Percentiles rank a stretch among this genome's conserved stretches.
These are phyloP conservation scores for Melanopsichium pennsylvanicum DNA, from an alignment of 1,284 basidiomycete species.

Conservation along the genomic window DNA sequence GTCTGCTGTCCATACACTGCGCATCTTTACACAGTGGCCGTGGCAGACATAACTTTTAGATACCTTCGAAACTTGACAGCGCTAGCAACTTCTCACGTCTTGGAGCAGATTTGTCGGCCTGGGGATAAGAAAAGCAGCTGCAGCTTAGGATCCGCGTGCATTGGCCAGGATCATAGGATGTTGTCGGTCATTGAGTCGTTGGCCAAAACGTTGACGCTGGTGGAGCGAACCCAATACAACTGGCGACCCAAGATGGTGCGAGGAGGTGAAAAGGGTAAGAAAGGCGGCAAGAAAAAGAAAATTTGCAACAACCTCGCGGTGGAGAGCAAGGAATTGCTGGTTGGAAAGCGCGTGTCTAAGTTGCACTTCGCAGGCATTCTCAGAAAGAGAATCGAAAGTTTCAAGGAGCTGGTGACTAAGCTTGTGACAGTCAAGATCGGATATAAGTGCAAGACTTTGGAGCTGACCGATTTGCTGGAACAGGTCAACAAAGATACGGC, in stretches of 20 bases:
- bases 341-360: not conserved
- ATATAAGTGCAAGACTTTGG: too few species aligned
- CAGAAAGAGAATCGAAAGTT: not conserved
- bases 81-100: too few species aligned
- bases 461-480: too few species aligned
- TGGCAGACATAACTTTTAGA: conserved; percentile 5
- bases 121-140: not conserved
- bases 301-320: too few species aligned
- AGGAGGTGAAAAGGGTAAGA: not conserved
- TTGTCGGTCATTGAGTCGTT: not conserved
- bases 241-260: conserved; percentile 16
- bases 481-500: too few species aligned
- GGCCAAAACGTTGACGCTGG: conserved; percentile 1
- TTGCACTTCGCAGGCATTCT: not conserved
- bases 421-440: too few species aligned
- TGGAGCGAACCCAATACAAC: conserved; percentile 11
- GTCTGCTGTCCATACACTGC: conserved; percentile 2
- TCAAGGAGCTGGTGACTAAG: not conserved
- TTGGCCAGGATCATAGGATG: not conserved
- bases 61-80: too few species aligned
- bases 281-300: conserved; percentile 6
- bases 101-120: not conserved
- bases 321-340: not conserved
- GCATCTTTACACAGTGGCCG: conserved; percentile 3
- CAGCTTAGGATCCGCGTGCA: not conserved